phyloP scores from a whole-genome alignment of 2,329 filamentous ascomycete species.

The Calonectria hongkongensis region DNA sequence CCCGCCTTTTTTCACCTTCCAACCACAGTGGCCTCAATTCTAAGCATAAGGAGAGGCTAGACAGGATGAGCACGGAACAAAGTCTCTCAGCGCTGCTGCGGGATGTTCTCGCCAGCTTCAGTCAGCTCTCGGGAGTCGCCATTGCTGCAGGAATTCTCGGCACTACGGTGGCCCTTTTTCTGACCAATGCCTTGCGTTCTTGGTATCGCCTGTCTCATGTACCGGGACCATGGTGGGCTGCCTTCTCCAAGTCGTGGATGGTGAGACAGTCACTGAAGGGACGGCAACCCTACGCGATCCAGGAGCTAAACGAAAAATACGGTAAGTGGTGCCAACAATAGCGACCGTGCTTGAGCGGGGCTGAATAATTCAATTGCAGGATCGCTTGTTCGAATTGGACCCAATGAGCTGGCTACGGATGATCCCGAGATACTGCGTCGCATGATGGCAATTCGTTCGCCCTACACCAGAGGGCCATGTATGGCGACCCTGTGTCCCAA shows the following conservation, averaged over 20 bases:
- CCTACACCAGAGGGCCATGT: conserved; percentile 57
- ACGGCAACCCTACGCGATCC: neutral
- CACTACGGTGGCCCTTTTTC: neutral
- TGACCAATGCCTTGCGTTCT: conserved; percentile 4
- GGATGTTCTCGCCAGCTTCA: neutral
- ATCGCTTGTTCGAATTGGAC: conserved; percentile 60
- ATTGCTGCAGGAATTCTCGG: neutral
- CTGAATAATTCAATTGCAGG: conserved; percentile 47
- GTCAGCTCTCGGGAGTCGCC: neutral
- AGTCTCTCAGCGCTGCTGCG: neutral
- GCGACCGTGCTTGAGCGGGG: conserved; percentile 9
- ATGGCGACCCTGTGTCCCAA: neutral
- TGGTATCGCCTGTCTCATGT: conserved; percentile 20
- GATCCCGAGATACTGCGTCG: conserved; percentile 59
- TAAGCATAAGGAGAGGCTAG: neutral
- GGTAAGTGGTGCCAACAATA: neutral
- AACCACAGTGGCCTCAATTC: conserved; percentile 2
- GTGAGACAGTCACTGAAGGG: conserved; percentile 17
- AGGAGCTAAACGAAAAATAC: conserved; percentile 11
- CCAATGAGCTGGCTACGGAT: conserved; percentile 59
- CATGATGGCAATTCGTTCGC: conserved; percentile 59
- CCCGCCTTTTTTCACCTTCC: conserved; percentile 13
- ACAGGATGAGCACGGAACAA: conserved; percentile 1
- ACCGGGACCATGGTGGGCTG: neutral
- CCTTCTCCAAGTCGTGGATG: conserved; percentile 16